These are phyloP conservation scores for Heliamphora pulchella DNA, from an alignment of 179 eudicot genomes.

Conservation along the genomic window DNA sequence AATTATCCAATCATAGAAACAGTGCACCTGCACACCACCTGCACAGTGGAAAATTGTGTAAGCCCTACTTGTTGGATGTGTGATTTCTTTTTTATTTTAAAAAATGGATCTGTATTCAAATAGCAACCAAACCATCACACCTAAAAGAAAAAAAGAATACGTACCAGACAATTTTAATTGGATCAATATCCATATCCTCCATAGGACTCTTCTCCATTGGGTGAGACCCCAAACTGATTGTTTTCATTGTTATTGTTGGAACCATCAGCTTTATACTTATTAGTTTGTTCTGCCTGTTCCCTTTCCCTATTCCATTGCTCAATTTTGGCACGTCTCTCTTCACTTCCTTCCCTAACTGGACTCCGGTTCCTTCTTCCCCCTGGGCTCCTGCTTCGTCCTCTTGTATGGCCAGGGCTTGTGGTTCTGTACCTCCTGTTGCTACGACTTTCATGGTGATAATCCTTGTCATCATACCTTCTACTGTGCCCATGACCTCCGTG, in stretches of 20 bases:
- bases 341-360: conserved; percentile 72
- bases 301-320: conserved; percentile 82
- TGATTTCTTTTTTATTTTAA: background rate
- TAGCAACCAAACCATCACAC: conserved; percentile 6
- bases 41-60: conserved; percentile 85
- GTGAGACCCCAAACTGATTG: conserved; percentile 20
- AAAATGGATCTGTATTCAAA: conserved; percentile 10
- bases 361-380: conserved; percentile 59
- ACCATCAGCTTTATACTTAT: conserved; percentile 18
- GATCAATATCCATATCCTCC: conserved; percentile 22
- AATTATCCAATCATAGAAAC: conserved; percentile 24
- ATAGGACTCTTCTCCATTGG: conserved; percentile 36
- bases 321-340: conserved; percentile 80
- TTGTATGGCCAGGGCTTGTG: conserved; percentile 63
- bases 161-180: conserved; percentile 29
- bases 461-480: conserved; percentile 58
- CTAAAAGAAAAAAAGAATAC: conserved; percentile 18
- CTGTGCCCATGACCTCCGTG: conserved; percentile 54
- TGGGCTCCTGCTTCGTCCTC: conserved; percentile 64
- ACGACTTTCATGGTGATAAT: conserved; percentile 38
- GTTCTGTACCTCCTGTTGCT: conserved; percentile 66
- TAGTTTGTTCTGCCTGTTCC: conserved; percentile 36
- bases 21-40: conserved; percentile 78
- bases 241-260: conserved; percentile 17
- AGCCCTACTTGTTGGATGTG: conserved; percentile 37